A percentile compares a stretch with the other conserved stretches of the same genome.
These are phyloP conservation scores for Stramenopiles sp. DNA, from an alignment of 352 stramenopile genomes.

Conservation along the genomic window DNA sequence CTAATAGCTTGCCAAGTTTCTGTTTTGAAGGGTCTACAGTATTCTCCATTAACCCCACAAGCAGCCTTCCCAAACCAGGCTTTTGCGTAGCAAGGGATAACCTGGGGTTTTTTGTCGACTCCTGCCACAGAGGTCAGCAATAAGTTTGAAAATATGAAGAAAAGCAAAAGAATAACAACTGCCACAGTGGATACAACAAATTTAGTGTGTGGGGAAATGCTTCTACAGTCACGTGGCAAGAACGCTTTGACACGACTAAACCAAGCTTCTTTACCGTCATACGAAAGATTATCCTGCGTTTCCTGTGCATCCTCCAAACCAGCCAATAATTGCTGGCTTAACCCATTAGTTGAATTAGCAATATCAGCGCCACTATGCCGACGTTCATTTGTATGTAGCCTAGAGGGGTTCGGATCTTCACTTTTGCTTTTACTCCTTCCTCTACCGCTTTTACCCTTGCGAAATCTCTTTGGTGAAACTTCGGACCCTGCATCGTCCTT, in stretches of 20 bases:
- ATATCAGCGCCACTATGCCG: background rate
- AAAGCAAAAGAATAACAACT: background rate
- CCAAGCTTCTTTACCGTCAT: background rate
- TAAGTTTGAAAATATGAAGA: background rate
- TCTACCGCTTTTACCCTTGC: background rate
- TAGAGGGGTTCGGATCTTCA: too few relatives aligned
- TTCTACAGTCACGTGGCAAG: too few relatives aligned
- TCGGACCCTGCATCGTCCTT: background rate
- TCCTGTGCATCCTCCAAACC: background rate
- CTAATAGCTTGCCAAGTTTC: background rate
- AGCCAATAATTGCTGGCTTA: background rate
- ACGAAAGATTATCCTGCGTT: background rate
- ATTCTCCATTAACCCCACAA: background rate
- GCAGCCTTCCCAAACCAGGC: background rate
- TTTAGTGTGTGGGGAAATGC: background rate
- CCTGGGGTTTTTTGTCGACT: background rate
- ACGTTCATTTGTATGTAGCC: background rate
- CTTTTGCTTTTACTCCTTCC: background rate
- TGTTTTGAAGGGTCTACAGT: background rate
- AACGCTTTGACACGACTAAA: too few relatives aligned
- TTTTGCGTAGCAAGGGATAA: background rate
- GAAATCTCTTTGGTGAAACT: background rate
- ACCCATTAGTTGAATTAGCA: background rate
- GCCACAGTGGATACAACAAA: background rate
- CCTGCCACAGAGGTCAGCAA: background rate